A percentile compares a stretch with the other conserved stretches of the same genome.
Evolutionary conservation across 305 asterid species (phyloP).

Genomic region (Fraxinus albicans): DNA sequence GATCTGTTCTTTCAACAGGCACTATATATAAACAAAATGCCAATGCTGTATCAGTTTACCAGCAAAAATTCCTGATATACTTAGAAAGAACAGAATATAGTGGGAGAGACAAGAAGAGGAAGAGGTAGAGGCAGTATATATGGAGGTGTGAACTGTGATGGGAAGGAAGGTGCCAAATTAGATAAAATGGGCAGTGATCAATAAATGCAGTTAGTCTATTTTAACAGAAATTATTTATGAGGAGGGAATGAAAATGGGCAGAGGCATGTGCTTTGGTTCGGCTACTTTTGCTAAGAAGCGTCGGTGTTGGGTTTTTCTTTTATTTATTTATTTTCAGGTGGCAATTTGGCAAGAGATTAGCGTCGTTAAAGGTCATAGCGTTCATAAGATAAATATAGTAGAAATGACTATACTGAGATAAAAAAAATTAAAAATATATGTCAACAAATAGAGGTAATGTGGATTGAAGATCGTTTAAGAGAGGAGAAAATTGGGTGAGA

Average conservation of each 20-base stretch:
- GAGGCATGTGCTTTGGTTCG: constrained; percentile 51
- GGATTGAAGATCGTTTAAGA: background rate
- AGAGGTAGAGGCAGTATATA: constrained; percentile 55
- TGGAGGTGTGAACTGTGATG: constrained; percentile 35
- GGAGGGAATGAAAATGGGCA: constrained; percentile 29
- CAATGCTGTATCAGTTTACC: constrained; percentile 37
- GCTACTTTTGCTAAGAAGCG: constrained; percentile 48
- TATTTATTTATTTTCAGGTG: constrained; percentile 21
- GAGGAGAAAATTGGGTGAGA: background rate
- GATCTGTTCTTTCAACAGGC: constrained; percentile 34
- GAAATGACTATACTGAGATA: background rate
- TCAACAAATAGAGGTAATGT: background rate
- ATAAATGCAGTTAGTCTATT: constrained; percentile 35
- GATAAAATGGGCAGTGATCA: constrained; percentile 37
- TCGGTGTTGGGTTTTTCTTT: constrained; percentile 28
- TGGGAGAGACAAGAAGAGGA: constrained; percentile 24
- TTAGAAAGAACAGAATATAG: constrained; percentile 27
- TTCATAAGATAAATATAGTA: background rate
- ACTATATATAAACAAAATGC: constrained; percentile 18
- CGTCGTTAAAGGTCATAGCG: background rate
- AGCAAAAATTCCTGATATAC: constrained; percentile 37
- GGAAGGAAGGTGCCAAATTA: constrained; percentile 41
- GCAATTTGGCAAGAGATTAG: constrained; percentile 17
- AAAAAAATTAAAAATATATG: background rate
- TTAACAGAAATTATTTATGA: background rate